Conservation (phyloP, 2,329 filamentous ascomycete genomes). For the Lasiodiplodia sp. region DNA sequence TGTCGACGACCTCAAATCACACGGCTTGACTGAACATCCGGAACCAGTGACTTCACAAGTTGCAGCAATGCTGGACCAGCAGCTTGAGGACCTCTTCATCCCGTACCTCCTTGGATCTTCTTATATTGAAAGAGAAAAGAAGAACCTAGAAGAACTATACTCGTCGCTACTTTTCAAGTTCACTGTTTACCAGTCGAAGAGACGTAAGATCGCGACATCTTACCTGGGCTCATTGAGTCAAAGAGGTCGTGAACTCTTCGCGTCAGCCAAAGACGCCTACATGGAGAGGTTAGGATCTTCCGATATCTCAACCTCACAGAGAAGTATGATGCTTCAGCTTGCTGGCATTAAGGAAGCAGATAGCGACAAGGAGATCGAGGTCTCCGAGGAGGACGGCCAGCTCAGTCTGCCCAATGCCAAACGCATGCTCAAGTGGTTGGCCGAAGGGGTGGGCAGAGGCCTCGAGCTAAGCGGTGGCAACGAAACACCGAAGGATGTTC, state of each 20-base stretch:
- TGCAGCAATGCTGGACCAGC: slow-evolving; percentile 72
- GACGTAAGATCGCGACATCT: slow-evolving; percentile 87
- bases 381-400: slow-evolving; percentile 86
- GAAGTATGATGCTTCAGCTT: slow-evolving; percentile 86
- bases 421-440: slow-evolving; percentile 96
- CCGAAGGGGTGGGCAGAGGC: slow-evolving; percentile 89
- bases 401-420: slow-evolving; percentile 89
- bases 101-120: slow-evolving; percentile 71
- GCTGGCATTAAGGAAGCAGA: slow-evolving; percentile 81
- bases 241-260: slow-evolving; percentile 85
- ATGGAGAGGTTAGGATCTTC: slow-evolving; percentile 87
- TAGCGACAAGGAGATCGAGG: slow-evolving; percentile 84
- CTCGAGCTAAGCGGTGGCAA: slow-evolving; percentile 86
- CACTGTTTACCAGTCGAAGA: slow-evolving; percentile 79
- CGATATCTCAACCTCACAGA: slow-evolving; percentile 86
- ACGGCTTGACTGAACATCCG: slow-evolving; percentile 93
- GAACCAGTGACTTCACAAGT: slow-evolving; percentile 89
- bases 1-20: slow-evolving; percentile 91
- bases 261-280: slow-evolving; percentile 89
- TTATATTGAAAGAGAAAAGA: slow-evolving; percentile 71
- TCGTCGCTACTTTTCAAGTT: slow-evolving; percentile 96
- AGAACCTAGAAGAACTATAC: slow-evolving; percentile 79
- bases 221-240: slow-evolving; percentile 94
- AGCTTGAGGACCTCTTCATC: slow-evolving; percentile 71
- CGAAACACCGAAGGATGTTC: slow-evolving; percentile 94